phyloP scores from a whole-genome alignment of 2,329 filamentous ascomycete species.

The Fusarium virguliforme region DNA sequence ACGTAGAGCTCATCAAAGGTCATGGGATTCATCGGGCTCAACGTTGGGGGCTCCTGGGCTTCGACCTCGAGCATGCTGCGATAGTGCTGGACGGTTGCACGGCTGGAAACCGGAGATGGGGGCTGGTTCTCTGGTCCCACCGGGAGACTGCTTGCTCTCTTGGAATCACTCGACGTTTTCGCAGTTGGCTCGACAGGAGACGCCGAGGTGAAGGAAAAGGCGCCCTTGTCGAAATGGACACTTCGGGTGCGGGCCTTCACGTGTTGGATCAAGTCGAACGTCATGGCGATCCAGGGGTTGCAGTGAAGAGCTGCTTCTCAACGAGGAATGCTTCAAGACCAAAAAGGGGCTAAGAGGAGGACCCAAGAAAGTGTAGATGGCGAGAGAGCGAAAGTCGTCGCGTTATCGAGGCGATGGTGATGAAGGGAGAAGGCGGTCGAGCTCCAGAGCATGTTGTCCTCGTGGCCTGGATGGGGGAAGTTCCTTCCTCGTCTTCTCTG shows the following conservation, averaged over 20 bases:
- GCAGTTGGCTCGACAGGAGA: constrained; percentile 30
- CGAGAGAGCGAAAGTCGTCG: constrained; percentile 57
- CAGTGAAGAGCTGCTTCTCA: constrained; percentile 39
- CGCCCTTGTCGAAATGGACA: constrained; percentile 63
- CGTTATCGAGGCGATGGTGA: constrained; percentile 52
- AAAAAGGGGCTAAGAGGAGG: constrained; percentile 56
- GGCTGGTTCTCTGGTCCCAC: constrained; percentile 34
- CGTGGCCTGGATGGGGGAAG: constrained; percentile 38
- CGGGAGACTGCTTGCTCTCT: constrained; percentile 57
- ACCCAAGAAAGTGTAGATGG: constrained; percentile 67
- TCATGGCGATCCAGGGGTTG: constrained; percentile 57
- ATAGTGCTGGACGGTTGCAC: constrained; percentile 56
- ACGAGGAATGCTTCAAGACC: constrained; percentile 50
- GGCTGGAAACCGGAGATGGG: constrained; percentile 19
- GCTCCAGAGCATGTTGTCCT: constrained; percentile 36
- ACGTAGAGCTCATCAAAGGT: constrained; percentile 65
- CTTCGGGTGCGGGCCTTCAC: constrained; percentile 65
- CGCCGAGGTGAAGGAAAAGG: constrained; percentile 36
- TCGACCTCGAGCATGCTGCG: constrained; percentile 70
- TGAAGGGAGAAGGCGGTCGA: constrained; percentile 38
- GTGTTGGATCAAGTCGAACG: constrained; percentile 62
- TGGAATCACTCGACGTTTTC: constrained; percentile 42
- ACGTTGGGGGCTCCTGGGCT: constrained; percentile 60
- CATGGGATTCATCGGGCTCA: constrained; percentile 62
- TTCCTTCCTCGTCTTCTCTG: constrained; percentile 45